Evolutionary conservation across 257 asterid species (phyloP).

Genomic region (Ophiorrhiza pumila): DNA sequence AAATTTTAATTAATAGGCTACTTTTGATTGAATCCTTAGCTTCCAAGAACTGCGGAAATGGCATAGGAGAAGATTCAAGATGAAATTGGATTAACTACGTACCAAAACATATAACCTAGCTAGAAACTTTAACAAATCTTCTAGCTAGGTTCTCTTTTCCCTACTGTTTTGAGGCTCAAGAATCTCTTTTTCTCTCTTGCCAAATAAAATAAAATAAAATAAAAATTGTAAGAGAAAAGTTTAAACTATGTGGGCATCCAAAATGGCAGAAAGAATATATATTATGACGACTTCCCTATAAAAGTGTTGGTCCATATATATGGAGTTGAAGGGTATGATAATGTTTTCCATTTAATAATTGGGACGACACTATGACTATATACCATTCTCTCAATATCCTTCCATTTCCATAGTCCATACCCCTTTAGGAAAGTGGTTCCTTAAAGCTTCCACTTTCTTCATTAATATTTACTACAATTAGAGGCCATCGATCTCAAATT

Average conservation of each 20-base stretch:
- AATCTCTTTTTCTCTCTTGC: neutral
- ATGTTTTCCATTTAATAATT: constrained; percentile 24
- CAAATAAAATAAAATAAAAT: neutral
- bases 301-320: too few species aligned
- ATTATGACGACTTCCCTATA: neutral
- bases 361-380: too few species aligned
- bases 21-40: too few species aligned
- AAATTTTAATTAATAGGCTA: too few species aligned
- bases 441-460: neutral
- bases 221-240: neutral
- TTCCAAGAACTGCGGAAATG: too few species aligned
- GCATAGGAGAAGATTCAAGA: too few species aligned
- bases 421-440: constrained; percentile 39
- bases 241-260: constrained; percentile 19
- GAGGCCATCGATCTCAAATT: constrained; percentile 6
- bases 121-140: too few species aligned
- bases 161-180: neutral
- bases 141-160: too few species aligned
- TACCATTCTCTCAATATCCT: too few species aligned
- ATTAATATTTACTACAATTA: constrained; percentile 23
- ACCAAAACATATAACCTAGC: too few species aligned
- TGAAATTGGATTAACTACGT: too few species aligned
- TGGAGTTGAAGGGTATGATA: constrained; percentile 21
- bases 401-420: constrained; percentile 41
- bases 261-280: constrained; percentile 23